Percentiles rank a stretch among this genome's conserved stretches.
These are phyloP conservation scores for Cyclotella sp. DNA, from an alignment of 108 stramenopile species.

Conservation along the genomic window DNA sequence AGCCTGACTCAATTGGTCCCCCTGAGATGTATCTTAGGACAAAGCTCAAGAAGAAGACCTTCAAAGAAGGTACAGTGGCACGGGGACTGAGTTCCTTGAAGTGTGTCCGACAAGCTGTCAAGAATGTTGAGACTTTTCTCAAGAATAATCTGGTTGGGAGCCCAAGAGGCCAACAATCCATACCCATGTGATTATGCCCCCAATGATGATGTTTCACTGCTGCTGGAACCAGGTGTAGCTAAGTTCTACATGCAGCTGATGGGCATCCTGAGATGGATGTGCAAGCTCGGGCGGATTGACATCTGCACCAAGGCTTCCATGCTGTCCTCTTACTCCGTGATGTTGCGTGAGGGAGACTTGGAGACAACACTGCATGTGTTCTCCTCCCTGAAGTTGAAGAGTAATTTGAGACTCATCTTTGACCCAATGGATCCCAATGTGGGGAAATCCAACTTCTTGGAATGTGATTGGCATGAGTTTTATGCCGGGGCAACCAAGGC, in stretches of 20 bases:
- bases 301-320: constrained; percentile 52
- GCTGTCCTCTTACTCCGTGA: constrained; percentile 44
- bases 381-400: constrained; percentile 34
- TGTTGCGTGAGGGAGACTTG: constrained; percentile 54
- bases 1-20: too few species aligned
- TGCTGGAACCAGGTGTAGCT: constrained; percentile 5
- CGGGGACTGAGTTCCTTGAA: too few species aligned
- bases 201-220: too few species aligned
- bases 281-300: constrained; percentile 60
- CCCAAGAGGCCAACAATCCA: constrained; percentile 27
- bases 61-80: too few species aligned
- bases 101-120: too few species aligned
- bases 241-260: constrained; percentile 31
- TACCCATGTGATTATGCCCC: constrained; percentile 16
- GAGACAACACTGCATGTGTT: constrained; percentile 43
- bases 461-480: constrained; percentile 9
- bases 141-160: too few species aligned
- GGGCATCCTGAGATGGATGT: constrained; percentile 57
- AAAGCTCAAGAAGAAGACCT: too few species aligned
- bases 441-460: background rate
- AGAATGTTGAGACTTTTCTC: too few species aligned
- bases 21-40: too few species aligned
- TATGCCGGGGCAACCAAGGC: constrained; percentile 10
- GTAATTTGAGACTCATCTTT: constrained; percentile 39
- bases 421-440: constrained; percentile 36